Base-by-base conservation (phyloP, 177 flowering plant genomes). In the Vitis hybrid region DNA sequence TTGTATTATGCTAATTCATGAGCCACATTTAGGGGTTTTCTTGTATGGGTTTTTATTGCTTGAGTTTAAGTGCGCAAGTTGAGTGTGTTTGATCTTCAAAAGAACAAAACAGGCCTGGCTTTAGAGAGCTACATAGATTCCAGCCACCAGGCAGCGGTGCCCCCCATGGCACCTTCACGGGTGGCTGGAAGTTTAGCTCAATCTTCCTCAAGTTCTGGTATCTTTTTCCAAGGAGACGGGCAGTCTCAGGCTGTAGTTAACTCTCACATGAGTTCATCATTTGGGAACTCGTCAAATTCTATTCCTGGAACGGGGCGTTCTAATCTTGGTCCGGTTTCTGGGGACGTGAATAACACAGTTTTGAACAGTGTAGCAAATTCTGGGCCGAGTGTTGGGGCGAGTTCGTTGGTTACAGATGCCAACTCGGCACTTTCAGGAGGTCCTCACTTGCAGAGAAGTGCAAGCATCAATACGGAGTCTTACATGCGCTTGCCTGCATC, bases 341-440 rank as follows among this genome's bases (percentile, higher is more conserved):
- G 91, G 70, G 99, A 90, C 70, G 74, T 87, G 82, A 86, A 83
- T 72, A 88, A 86, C 72, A 75, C 80, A 15, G 80, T 81, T 16
- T 76, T 89, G 74, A 89, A 86, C 68, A 85, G 92, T 72, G 87
- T 87, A 62, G 90, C 86, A 60, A 92, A 82, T 80, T 93, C 99
- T 1, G 97, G 93, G 49, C 94, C 94, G 8, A 91, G 99, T 81
- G 87, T 90, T 72, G 97, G 96, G 60, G 99, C 96, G 30, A 91
- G 97, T 78, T 95, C 99, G 16, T 76, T 91, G 79, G 97, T 93
- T 18, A 91, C 99, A 59, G 98, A 91, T 85, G 98, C 99, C 8
- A 95, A 93, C 70, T 95, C 99, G 3, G 89, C 88, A 1, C 83
- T 89, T 64, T 93, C 99, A 11, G 98, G 98, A 15, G 99, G 95